Base-by-base conservation (phyloP, 2,329 filamentous ascomycete genomes). In the Neoarthrinium moseri region DNA sequence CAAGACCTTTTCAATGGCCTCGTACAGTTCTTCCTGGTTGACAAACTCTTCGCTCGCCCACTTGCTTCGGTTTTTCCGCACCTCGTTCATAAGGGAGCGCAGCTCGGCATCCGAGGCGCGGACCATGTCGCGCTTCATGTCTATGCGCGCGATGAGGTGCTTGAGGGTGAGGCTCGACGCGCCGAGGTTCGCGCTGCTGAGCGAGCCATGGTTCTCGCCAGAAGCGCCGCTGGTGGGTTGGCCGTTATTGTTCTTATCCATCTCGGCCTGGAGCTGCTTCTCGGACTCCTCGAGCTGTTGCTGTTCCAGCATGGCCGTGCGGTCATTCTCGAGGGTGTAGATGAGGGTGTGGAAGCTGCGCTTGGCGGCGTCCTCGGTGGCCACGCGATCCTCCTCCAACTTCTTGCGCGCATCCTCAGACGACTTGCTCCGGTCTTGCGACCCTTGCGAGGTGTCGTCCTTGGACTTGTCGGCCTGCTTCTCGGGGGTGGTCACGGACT, bases 1-100 rank as follows among this genome's bases (percentile, higher is more conserved):
- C 60, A 99, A 77, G 43, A 99, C 94, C 71, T 97, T 97, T 66
- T 99, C 94, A 12, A 94, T 78, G 10, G 94, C 90, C 71, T 99
- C 94, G 64, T 99, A 99, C 5, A 99, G 77, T 68, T 99, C 94
- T 67, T 99, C 94, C 68, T 99, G 94, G 49, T 94, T 92, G 51
- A 99, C 87, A 56, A 95, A 94, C 57, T 99, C 94, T 67, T 97
- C 94, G 64, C 88, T 97, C 4, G 94, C 92, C 94, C 94, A 99
- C 70, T 99, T 99, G 68, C 92, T 97, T 59, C 94, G 80, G 58
- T 97, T 97, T 68, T 97, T 99, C 53, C 94, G 83, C 15, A 99
- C 94, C 67, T 99, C 94, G 58, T 94, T 96, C 80, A 99, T 96
- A 48, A 99, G 73, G 40, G 87, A 89, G 49, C 94, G 84, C 49